phyloP scores from a whole-genome alignment of 2,329 filamentous ascomycete species.

The Fusarium brachygibbosum region DNA sequence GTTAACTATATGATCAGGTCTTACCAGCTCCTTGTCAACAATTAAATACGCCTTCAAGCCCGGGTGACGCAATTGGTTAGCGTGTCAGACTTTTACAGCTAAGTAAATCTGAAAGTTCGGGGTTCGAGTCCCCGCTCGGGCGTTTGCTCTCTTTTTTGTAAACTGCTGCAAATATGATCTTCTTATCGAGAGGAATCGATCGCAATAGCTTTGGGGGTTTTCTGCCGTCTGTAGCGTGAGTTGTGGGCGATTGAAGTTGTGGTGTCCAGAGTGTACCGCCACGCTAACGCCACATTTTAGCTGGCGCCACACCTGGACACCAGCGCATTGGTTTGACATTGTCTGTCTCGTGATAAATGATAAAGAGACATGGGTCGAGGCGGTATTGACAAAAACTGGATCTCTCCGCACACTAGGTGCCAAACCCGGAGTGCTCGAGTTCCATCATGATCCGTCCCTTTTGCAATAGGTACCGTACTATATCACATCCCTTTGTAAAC shows the following conservation, averaged over 20 bases:
- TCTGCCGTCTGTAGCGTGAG: neutral
- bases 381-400: no score
- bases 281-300: neutral
- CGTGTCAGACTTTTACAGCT: constrained; percentile 33
- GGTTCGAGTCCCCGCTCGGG: constrained; percentile 11
- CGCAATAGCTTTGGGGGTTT: accelerated
- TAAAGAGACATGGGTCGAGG: no score
- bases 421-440: no score
- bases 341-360: no score
- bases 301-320: neutral
- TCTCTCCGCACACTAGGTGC: no score
- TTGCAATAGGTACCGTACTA: no score
- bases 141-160: neutral
- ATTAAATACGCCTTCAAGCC: neutral
- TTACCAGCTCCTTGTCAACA: no score
- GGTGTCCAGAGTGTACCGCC: no score
- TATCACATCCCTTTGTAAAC: no score
- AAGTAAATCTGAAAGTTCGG: constrained; percentile 28
- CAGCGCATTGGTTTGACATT: no score
- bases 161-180: accelerated
- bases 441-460: no score
- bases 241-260: neutral
- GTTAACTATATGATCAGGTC: no score
- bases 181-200: accelerated
- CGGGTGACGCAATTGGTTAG: constrained; percentile 38